Evolutionary conservation across 208 protist species (phyloP).

Genomic region (Zelonia costaricensis): DNA sequence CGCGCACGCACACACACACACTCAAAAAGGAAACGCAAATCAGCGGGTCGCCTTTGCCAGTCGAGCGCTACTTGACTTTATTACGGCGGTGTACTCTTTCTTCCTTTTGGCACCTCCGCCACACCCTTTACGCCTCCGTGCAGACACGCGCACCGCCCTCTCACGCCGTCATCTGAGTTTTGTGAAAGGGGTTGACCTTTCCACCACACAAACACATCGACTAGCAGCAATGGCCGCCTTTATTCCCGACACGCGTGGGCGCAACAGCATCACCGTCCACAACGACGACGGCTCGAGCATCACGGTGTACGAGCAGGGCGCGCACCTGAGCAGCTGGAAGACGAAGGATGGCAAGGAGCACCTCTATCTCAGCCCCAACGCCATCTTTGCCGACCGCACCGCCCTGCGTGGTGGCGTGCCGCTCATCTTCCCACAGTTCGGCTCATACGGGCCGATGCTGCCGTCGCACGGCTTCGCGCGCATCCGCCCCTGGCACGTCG

Average conservation of each 20-base stretch:
- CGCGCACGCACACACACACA: too few species aligned
- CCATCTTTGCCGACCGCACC: slow-evolving; percentile 66
- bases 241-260: slow-evolving; percentile 33
- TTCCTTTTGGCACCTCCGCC: too few species aligned
- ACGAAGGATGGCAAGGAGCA: slow-evolving; percentile 54
- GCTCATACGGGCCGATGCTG: slow-evolving; percentile 55
- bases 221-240: slow-evolving; percentile 32
- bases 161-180: too few species aligned
- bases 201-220: slow-evolving; percentile 14
- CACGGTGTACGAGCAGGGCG: slow-evolving; percentile 84
- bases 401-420: slow-evolving; percentile 89
- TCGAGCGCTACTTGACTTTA: too few species aligned
- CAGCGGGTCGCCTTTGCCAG: too few species aligned
- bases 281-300: slow-evolving; percentile 74
- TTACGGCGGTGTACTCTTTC: too few species aligned
- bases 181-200: too few species aligned
- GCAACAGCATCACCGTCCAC: slow-evolving; percentile 34
- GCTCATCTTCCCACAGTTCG: slow-evolving; percentile 91
- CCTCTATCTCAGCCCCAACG: slow-evolving; percentile 81
- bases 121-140: too few species aligned
- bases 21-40: too few species aligned
- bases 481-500: slow-evolving; percentile 39
- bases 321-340: slow-evolving; percentile 85
- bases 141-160: too few species aligned
- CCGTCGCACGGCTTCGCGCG: slow-evolving; percentile 85